Evolutionary conservation across 164 flowering plant genomes (phyloP).

Genomic region (Magnolia sinica): DNA sequence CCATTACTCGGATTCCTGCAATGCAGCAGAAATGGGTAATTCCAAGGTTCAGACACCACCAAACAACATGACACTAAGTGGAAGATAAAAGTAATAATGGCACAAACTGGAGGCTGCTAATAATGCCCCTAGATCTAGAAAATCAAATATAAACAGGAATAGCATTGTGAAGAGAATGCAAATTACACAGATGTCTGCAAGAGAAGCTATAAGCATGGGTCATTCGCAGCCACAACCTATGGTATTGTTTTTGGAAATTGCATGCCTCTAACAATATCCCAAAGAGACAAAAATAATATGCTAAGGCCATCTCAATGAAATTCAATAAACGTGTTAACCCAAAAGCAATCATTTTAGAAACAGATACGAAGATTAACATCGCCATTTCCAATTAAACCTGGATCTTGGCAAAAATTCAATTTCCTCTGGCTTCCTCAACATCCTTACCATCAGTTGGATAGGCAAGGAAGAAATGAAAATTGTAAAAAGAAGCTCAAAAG

Average conservation of each 20-base stretch:
- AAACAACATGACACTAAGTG: neutral
- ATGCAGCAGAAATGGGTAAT: conserved; percentile 5
- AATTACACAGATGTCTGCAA: neutral
- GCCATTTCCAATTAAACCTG: neutral
- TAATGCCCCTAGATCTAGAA: neutral
- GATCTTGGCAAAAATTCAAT: neutral
- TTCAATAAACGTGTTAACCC: neutral
- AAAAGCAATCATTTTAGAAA: neutral
- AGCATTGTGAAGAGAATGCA: neutral
- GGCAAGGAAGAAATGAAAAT: neutral
- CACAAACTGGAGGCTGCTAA: neutral
- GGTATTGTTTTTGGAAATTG: neutral
- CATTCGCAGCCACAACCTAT: neutral
- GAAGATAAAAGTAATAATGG: neutral
- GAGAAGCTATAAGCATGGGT: neutral
- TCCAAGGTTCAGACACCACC: neutral
- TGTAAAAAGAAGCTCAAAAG: neutral
- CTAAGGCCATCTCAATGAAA: neutral
- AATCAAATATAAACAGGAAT: neutral
- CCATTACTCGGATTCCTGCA: conserved; percentile 15
- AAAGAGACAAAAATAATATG: neutral
- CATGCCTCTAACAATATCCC: neutral
- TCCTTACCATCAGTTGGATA: neutral
- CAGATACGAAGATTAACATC: neutral
- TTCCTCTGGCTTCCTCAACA: neutral